Percentiles rank a stretch among this genome's conserved stretches.
These are phyloP conservation scores for Dinochytrium kinnereticum DNA, from an alignment of 371 early-diverging fungal genomes.

Conservation along the genomic window DNA sequence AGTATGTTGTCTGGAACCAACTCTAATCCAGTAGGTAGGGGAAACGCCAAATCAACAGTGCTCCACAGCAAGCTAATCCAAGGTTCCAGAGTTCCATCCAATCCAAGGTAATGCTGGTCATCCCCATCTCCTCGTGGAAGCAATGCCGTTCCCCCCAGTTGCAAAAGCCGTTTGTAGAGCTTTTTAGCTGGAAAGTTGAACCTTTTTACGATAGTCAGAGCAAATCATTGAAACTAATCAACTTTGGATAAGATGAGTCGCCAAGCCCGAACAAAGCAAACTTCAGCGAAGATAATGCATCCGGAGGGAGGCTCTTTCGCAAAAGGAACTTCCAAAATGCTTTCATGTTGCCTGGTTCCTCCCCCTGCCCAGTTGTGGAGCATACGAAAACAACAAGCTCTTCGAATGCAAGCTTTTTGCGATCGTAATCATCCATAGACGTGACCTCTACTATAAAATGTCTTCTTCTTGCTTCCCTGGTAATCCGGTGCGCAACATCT, in stretches of 20 bases:
- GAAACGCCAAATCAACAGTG: conserved; percentile 61
- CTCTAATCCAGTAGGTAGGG: conserved; percentile 60
- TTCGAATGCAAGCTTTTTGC: conserved; percentile 63
- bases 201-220: conserved; percentile 39
- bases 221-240: conserved; percentile 2
- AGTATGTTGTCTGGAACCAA: conserved; percentile 63
- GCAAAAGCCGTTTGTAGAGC: conserved; percentile 82
- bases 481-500: conserved; percentile 79
- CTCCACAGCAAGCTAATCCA: conserved; percentile 82
- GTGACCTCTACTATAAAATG: conserved; percentile 66
- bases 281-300: conserved; percentile 66
- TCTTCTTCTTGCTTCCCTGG: conserved; percentile 77
- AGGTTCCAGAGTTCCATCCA: conserved; percentile 86
- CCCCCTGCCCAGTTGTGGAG: conserved; percentile 95
- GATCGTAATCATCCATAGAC: conserved; percentile 83
- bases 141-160: conserved; percentile 85
- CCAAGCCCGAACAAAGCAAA: conserved; percentile 94
- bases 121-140: conserved; percentile 88
- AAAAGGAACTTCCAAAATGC: conserved; percentile 89
- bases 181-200: conserved; percentile 97
- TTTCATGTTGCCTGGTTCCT: conserved; percentile 91
- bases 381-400: conserved; percentile 83
- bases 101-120: conserved; percentile 95
- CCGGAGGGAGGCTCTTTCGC: conserved; percentile 73
- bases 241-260: conserved; percentile 91